Evolutionary conservation across 306 rosid species (phyloP).

Genomic region (Fragaria nilgerrensis): DNA sequence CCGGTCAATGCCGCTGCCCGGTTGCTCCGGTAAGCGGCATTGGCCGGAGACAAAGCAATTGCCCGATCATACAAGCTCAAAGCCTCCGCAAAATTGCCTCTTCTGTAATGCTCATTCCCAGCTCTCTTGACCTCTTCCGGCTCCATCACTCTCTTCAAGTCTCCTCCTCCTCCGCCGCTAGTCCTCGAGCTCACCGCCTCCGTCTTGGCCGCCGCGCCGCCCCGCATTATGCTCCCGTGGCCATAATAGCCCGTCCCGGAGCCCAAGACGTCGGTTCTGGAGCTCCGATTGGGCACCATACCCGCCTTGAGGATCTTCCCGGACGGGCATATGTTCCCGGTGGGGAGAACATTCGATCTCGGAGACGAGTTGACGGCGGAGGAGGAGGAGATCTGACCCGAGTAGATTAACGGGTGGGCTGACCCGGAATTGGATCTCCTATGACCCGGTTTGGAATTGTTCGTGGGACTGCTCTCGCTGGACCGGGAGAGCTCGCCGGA

Average conservation of each 20-base stretch:
- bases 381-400: conserved; percentile 63
- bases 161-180: conserved; percentile 15
- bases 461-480: conserved; percentile 74
- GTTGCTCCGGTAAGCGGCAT: conserved; percentile 75
- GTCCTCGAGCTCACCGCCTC: conserved; percentile 20
- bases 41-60: conserved; percentile 61
- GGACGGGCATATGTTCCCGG: conserved; percentile 93
- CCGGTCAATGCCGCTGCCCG: conserved; percentile 90
- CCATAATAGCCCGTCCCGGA: conserved; percentile 80
- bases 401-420: conserved; percentile 42
- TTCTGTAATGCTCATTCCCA: conserved; percentile 81
- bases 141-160: conserved; percentile 51
- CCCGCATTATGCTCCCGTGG: conserved; percentile 94
- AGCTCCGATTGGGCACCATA: conserved; percentile 44
- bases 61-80: conserved; percentile 79
- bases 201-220: conserved; percentile 38
- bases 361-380: conserved; percentile 56
- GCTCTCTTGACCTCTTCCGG: conserved; percentile 79
- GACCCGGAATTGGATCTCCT: conserved; percentile 67
- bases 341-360: conserved; percentile 52
- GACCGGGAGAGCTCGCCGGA: conserved; percentile 96
- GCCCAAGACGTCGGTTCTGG: conserved; percentile 71
- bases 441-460: conserved; percentile 44
- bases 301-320: conserved; percentile 70
- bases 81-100: conserved; percentile 72